Base-by-base conservation (phyloP, 2,329 filamentous ascomycete species). In the Parastagonospora nodorum region DNA sequence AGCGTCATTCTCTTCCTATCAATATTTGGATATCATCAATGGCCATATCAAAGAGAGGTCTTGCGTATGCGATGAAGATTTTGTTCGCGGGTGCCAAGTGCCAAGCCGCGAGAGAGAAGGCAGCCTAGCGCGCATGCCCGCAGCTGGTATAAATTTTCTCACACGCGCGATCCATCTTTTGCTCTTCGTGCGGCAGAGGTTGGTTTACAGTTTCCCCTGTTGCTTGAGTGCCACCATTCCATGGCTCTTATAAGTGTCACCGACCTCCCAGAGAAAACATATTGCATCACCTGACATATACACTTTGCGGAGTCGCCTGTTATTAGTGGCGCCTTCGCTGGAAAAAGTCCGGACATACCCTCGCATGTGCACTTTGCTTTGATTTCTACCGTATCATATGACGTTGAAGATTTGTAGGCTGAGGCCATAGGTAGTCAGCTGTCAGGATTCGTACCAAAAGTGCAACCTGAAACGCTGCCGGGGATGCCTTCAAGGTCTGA, bases 171-270 rank as follows among this genome's bases (percentile, higher is more conserved):
- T 29, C 57, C 50, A 38, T 71, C 77, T 84, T 83, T 80, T 78
- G 78, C 82, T 83, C 85, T 82, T 90, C 80, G 87, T 92, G 88
- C 88, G 88, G 88, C 88, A 86, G 85, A 65, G 67, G 64, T 68
- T 85, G 87, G 84, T 81, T 87, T 83, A 77, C 61, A 77, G 79
- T 84, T 84, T 83, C 84, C 88, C 88, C 85, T 89, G 87, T 92
- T 92, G 88, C 88, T 88, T 87, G 83, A 54, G 79, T 78, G 71
- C 72, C 61, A 50, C 68, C 67, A 73, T 61, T 73, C 79, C 74
- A 77, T 82, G 79, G 78, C 72, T 61, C 55, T 60, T 70, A 48
- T 77, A 85, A 85, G 88, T 87, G 88, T 92, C 88, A 86, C 84
- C 88, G 84, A 82, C 84, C 86, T 85, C 87, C 82, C 83, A 92